A percentile compares a stretch with the other conserved stretches of the same genome.
phyloP scores from a whole-genome alignment of 495 filamentous ascomycete species.

The Echria macrotheca region DNA sequence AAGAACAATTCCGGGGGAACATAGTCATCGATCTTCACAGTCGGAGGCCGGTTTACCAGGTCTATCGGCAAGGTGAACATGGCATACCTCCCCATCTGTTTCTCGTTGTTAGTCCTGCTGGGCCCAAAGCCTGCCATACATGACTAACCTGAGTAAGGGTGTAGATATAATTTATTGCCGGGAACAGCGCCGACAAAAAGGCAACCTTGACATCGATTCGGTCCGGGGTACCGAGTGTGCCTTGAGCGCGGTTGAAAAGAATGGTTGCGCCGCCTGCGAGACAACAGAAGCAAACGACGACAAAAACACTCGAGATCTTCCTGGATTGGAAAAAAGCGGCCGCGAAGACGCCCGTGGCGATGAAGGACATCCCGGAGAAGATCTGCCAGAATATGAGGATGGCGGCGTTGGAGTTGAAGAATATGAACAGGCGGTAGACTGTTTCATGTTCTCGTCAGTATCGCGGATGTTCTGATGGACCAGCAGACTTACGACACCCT shows the following conservation, averaged over 20 bases:
- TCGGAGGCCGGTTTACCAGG: neutral
- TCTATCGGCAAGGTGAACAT: conserved; percentile 4
- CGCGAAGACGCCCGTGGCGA: conserved; percentile 60
- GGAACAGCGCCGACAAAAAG: conserved; percentile 16
- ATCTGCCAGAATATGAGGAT: conserved; percentile 58
- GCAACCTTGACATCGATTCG: conserved; percentile 5
- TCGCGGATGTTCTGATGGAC: neutral
- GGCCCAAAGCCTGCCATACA: neutral
- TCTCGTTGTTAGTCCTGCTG: too few species aligned
- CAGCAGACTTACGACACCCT: conserved; percentile 13
- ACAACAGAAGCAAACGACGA: conserved; percentile 10
- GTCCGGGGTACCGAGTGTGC: too few species aligned
- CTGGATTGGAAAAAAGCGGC: conserved; percentile 63
- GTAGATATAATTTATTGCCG: conserved; percentile 21
- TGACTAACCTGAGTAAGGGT: conserved; percentile 7
- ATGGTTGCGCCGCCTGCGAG: conserved; percentile 15
- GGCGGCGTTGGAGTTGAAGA: conserved; percentile 52
- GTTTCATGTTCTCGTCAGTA: neutral
- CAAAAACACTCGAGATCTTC: conserved; percentile 38
- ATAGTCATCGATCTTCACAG: too few species aligned
- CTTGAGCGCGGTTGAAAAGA: conserved; percentile 7
- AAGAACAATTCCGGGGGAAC: conserved; percentile 33
- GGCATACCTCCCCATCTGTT: conserved; percentile 14
- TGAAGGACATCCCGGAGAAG: conserved; percentile 54
- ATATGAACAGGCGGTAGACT: conserved; percentile 54